Percentiles rank a stretch among this genome's conserved stretches.
These are phyloP conservation scores for Papilionanthe hybrid DNA, from an alignment of 116 monocot genomes.

Conservation along the genomic window DNA sequence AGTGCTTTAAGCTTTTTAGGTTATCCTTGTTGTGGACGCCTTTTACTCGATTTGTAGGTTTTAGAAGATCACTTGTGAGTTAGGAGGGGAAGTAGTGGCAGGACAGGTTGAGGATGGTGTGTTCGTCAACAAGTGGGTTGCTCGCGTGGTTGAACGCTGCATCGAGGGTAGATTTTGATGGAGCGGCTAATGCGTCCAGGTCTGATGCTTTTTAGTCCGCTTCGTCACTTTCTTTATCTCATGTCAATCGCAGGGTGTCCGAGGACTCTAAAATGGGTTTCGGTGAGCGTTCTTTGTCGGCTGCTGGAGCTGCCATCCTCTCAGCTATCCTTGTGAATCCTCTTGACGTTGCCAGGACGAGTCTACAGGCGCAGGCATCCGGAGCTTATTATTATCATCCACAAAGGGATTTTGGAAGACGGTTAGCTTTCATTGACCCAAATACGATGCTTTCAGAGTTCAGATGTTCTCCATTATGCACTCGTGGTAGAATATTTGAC, in stretches of 20 bases:
- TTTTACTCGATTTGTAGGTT: neutral
- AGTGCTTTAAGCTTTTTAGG: neutral
- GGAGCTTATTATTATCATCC: slow-evolving; percentile 50
- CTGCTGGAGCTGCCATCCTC: slow-evolving; percentile 78
- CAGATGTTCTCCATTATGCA: no score
- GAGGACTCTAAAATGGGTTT: slow-evolving; percentile 38
- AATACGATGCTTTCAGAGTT: slow-evolving; percentile 35
- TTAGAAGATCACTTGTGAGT: neutral
- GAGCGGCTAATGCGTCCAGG: slow-evolving; percentile 5
- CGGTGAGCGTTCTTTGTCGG: slow-evolving; percentile 64
- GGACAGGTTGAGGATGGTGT: slow-evolving; percentile 14
- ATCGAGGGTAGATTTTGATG: slow-evolving; percentile 34
- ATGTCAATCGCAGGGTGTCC: neutral
- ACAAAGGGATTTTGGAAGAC: slow-evolving; percentile 30
- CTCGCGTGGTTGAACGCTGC: slow-evolving; percentile 42
- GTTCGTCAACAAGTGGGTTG: slow-evolving; percentile 15
- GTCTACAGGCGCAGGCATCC: slow-evolving; percentile 93
- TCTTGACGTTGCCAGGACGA: slow-evolving; percentile 84
- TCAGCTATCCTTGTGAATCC: slow-evolving; percentile 86
- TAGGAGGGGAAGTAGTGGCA: neutral
- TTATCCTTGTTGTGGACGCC: neutral
- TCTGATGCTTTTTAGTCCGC: slow-evolving; percentile 6
- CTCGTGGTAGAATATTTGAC: no score
- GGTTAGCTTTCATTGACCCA: slow-evolving; percentile 48
- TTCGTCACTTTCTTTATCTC: slow-evolving; percentile 5